Percentiles rank a stretch among this genome's conserved stretches.
Conservation (phyloP, 441 rosid species). For the Codiaeum variegatum region DNA sequence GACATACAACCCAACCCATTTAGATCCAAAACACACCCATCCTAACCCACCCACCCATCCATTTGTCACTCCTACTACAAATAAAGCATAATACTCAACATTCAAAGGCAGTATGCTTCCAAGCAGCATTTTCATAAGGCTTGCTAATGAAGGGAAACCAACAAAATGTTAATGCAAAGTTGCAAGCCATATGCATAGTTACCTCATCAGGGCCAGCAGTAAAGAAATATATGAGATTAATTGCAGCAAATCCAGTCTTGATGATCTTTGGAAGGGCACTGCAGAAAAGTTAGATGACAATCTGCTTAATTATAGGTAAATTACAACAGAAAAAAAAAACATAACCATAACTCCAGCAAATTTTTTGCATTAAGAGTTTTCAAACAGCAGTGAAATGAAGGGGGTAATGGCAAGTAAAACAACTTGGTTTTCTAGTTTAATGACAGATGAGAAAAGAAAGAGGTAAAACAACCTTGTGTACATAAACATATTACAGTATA, state of each 20-base stretch:
- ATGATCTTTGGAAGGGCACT: constrained; percentile 96
- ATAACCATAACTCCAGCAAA: constrained; percentile 1
- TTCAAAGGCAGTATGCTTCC: background rate
- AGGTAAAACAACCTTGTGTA: background rate
- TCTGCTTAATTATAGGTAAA: constrained; percentile 14
- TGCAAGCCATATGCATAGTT: constrained; percentile 10
- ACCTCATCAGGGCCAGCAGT: constrained; percentile 99
- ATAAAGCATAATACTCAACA: background rate
- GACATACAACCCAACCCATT: too few relatives aligned
- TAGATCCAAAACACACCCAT: too few relatives aligned
- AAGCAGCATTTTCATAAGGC: background rate
- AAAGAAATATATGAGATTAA: constrained; percentile 95
- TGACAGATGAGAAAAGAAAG: background rate
- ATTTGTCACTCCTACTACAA: too few relatives aligned
- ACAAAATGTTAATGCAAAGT: constrained; percentile 1
- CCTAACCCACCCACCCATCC: too few relatives aligned
- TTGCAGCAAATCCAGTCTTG: constrained; percentile 93
- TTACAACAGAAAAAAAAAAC: background rate
- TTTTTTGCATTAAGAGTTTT: background rate
- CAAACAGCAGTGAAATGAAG: background rate
- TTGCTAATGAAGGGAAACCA: constrained; percentile 6
- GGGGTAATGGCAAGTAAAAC: background rate
- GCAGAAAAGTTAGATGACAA: constrained; percentile 25
- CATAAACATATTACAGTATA: background rate
- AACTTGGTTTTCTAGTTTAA: background rate